A percentile compares a stretch with the other conserved stretches of the same genome.
Evolutionary conservation across 2,329 filamentous ascomycete genomes (phyloP).

Genomic region (Talaromyces albobiverticillius): DNA sequence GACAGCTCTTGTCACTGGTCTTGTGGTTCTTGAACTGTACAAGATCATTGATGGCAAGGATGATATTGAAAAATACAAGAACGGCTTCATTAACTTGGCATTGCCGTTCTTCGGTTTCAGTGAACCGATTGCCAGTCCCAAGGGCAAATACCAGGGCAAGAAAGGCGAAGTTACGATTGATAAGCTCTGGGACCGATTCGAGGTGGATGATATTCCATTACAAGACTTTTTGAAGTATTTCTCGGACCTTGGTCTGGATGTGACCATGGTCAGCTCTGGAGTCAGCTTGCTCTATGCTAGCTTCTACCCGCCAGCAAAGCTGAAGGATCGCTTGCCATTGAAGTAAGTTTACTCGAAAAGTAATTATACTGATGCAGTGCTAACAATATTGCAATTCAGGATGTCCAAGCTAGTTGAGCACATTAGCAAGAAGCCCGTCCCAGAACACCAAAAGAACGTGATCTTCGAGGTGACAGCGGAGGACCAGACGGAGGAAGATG

Average conservation of each 20-base stretch:
- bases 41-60: constrained; percentile 95
- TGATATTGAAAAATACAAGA: constrained; percentile 99
- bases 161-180: constrained; percentile 77
- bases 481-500: constrained; percentile 84
- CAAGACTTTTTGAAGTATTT: constrained; percentile 81
- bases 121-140: constrained; percentile 90
- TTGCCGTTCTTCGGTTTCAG: constrained; percentile 98
- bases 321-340: constrained; percentile 76
- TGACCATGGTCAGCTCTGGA: constrained; percentile 95
- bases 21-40: constrained; percentile 90
- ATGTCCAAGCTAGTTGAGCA: constrained; percentile 83
- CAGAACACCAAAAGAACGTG: constrained; percentile 87
- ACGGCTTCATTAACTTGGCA: constrained; percentile 94
- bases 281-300: constrained; percentile 91
- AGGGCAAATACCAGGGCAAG: constrained; percentile 81
- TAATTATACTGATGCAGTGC: constrained; percentile 13
- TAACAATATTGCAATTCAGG: constrained; percentile 48
- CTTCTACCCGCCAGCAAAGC: constrained; percentile 80
- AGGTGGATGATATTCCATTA: constrained; percentile 81
- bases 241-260: constrained; percentile 71
- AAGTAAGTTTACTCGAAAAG: constrained; percentile 49
- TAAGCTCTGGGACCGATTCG: constrained; percentile 97
- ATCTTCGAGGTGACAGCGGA: constrained; percentile 96
- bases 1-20: constrained; percentile 88
- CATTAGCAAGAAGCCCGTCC: constrained; percentile 89